Base-by-base conservation (phyloP, 441 rosid genomes). In the Euphorbia schlechtendalii region DNA sequence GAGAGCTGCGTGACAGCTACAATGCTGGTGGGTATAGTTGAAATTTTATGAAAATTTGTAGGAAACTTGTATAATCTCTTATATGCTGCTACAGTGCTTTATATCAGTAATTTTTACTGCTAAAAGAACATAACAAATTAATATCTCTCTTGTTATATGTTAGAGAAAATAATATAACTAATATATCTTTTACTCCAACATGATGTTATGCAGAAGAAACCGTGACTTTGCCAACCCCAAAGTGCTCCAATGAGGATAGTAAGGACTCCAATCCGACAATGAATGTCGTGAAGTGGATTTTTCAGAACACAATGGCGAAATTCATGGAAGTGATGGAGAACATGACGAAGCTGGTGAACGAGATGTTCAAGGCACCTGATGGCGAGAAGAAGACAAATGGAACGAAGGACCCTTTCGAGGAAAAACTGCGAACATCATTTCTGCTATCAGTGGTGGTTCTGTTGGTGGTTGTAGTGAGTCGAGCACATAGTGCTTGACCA, bases 401-500 rank as follows among this genome's bases (percentile, higher is more conserved):
- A 69, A 55, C 81, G 5, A 48, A 55, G 25, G 79, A 76, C 22
- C 82, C 85, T 0, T 76, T 84, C n/a, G 84, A 84, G 73, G 84
- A 86, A 70, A 86, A 78, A 74, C 81, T 91, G 69, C 82, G 84
- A 59, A 74, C 73, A 61, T 87, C 96, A 21, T 85, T 91, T 73
- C 70, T 89, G 73, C 83, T 94, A 13, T 68, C 96, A 5, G 67
- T 87, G 24, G 65, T 86, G 74, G 90, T 89, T 52, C 73, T 94
- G 64, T 75, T 94, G 82, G 70, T 87, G 8, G 96, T 94, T 78
- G 84, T 82, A 15, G 84, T 85, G 66, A 68, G 79, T 59, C 86
- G 96, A 77, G 83, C 69, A 56, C 67, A 61, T 10, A 69, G 69
- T 69, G 80, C 80, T 71, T 72, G 74, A 80, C 57, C 70, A 41